Base-by-base conservation (phyloP, 1,139 yeast genomes). In the Protomyces pachydermus region DNA sequence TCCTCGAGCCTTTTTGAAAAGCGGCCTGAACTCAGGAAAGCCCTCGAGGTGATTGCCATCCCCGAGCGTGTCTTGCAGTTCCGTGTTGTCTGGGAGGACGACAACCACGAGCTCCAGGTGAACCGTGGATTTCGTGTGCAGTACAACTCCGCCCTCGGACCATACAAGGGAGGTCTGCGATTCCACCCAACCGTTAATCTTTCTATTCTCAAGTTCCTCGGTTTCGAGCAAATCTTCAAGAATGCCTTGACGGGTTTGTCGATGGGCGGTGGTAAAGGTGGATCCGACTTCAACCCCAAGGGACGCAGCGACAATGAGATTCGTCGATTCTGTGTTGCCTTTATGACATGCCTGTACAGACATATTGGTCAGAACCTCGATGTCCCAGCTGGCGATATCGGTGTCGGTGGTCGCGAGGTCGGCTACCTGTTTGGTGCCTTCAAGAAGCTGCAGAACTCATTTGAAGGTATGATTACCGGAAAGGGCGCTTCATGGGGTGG, bases 191-290 rank as follows among this genome's bases (percentile, higher is more conserved):
- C 96, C 66, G 98, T 93, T 72, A 93, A 91, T 80, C 84, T 93
- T 74, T 90, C 97, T 65, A 88, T 93, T 76, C 84, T 93, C 76
- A 93, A 93, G 81, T 93, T 93, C 79, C 84, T 93, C 75, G 98
- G 98, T 75, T 93, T 89, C 77, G 98, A 93, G 82, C 98, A 93
- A 81, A 91, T 91, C 78, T 93, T 93, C 84, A 93, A 93, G 84
- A 93, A 93, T 76, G 98, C 98, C 65, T 83, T 93, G 74, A 93
- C 98, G 72, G 98, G 98, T 73, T 84, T 91, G 74, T 84, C 87
- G 84, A 91, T 93, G 88, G 98, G 98, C 77, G 98, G 98, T 82
- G 98, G 97, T 81, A 93, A 93, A 79, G 98, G 98, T 84, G 98
- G 98, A 78, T 83, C 96, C 69, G 97, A 93, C 80, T 93, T 93